These are phyloP conservation scores for Diaporthe nobilis DNA, from an alignment of 2,329 filamentous ascomycete species.

Conservation along the genomic window DNA sequence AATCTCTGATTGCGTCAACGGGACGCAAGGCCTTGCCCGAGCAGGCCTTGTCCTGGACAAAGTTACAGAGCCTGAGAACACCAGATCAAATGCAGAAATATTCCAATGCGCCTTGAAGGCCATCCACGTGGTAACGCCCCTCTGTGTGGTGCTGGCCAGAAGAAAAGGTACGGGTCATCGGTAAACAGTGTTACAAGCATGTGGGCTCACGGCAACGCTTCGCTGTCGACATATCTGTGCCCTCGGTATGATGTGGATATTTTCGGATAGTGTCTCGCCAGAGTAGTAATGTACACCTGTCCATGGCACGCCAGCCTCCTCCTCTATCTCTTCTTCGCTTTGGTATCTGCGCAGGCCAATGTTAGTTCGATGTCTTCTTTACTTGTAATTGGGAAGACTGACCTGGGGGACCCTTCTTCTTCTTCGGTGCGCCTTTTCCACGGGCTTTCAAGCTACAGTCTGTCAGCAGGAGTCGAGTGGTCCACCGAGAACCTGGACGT, in stretches of 20 bases:
- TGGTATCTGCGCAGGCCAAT: conserved; percentile 48
- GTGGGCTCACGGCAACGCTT: neutral
- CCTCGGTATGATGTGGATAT: conserved; percentile 33
- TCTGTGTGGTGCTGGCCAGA: neutral
- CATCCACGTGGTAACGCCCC: neutral
- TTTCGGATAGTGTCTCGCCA: conserved; percentile 32
- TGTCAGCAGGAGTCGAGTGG: conserved; percentile 37
- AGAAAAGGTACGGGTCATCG: neutral
- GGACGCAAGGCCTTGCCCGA: neutral
- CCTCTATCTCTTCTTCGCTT: conserved; percentile 57
- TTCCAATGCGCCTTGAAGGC: neutral
- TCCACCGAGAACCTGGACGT: conserved; percentile 49
- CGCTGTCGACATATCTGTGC: neutral
- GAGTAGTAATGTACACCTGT: conserved; percentile 16
- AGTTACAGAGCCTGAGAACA: neutral
- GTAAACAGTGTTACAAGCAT: neutral
- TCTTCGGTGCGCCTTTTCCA: conserved; percentile 91
- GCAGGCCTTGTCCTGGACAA: neutral
- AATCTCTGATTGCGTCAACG: too few relatives aligned
- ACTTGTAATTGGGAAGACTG: conserved; percentile 44
- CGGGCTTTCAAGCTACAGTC: conserved; percentile 76
- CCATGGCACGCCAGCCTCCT: conserved; percentile 37
- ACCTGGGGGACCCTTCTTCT: conserved; percentile 77
- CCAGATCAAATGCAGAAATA: neutral
- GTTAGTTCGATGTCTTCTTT: conserved; percentile 60